Evolutionary conservation across 257 asterid genomes (phyloP), one percentile per base, ranked within the genome.

Genomic region (Penstemon newberryi): DNA sequence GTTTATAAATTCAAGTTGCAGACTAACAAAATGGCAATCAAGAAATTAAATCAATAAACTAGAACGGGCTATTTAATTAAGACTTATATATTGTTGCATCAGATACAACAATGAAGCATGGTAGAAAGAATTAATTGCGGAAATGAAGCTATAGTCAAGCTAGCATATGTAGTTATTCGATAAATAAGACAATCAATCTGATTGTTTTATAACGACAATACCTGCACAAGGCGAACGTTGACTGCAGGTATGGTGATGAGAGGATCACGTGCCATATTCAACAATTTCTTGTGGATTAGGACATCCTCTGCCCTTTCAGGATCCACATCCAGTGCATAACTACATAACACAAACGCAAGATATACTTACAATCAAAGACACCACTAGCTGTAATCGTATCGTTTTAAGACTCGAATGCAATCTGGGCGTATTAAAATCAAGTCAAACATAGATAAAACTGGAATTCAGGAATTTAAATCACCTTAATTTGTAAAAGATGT

Each of bases 141-240:
- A 15, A 15, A 15, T 15, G 18, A 15, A 15, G 18, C 18, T 15
- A 15, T 15, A 15, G 18, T 15, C 18, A 15, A 15, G 18, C 18
- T 15, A 15, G 18, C 18, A 15, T 15, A 15, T 15, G 18, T 15
- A 15, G 18, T 15, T 36, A 8, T 12, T 8, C 5, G 59, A 66
- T 65, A 15, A 15, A 15, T 15, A 15, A 15, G 18, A 15, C 18
- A 15, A 15, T 15, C 18, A 15, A 15, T 15, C 18, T 15, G 18
- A 15, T 15, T 15, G 18, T 15, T 15, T 15, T 15, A 15, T 15
- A 15, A 15, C 18, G 18, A 15, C 18, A 15, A 56, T 78, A 92
- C 98, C 96, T 85, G 95, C 79, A 90, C 90, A 19, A 75, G 87
- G 70, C 91, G 98, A 52, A 90, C 93, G 60, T 92, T 97, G 74